Conservation (phyloP, 73 alveolate species). For the Uronychia binucleata region DNA sequence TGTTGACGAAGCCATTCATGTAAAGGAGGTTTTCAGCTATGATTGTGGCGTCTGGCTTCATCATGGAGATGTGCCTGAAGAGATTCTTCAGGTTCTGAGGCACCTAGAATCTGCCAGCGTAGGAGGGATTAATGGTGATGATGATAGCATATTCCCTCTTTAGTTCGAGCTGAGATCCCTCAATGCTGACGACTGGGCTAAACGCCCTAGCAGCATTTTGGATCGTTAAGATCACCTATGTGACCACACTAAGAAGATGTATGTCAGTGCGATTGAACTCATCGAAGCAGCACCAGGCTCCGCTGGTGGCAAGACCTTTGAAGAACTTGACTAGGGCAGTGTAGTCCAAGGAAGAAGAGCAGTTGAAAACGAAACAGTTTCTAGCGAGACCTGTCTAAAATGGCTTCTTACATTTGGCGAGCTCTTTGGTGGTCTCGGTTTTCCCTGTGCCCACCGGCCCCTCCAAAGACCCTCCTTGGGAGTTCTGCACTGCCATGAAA, state of each 20-base stretch:
- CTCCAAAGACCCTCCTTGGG: conserved; percentile 92
- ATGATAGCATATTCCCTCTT: conserved; percentile 80
- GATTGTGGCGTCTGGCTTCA: conserved; percentile 96
- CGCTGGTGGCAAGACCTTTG: conserved; percentile 88
- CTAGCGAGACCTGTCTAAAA: conserved; percentile 69
- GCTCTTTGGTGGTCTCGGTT: conserved; percentile 86
- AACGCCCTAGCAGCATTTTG: conserved; percentile 67
- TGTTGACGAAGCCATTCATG: conserved; percentile 83
- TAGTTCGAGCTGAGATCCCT: conserved; percentile 13
- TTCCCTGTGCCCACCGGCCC: conserved; percentile 94
- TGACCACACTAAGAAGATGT: conserved; percentile 81
- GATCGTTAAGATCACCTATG: conserved; percentile 67
- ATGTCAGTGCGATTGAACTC: conserved; percentile 97
- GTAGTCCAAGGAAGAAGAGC: conserved; percentile 93
- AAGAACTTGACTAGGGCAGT: conserved; percentile 95
- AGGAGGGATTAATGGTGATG: conserved; percentile 98
- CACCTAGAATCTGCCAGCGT: conserved; percentile 96
- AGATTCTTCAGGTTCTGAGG: conserved; percentile 97
- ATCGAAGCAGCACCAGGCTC: conserved; percentile 99
- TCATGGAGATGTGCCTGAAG: conserved; percentile 98
- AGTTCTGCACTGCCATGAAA: conserved; percentile 77
- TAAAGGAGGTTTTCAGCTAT: conserved; percentile 95
- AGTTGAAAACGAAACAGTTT: conserved; percentile 95
- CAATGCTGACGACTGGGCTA: conserved; percentile 52
- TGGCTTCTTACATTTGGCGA: conserved; percentile 29